phyloP scores from a whole-genome alignment of 2,329 filamentous ascomycete genomes.

The Cercospora sp. region DNA sequence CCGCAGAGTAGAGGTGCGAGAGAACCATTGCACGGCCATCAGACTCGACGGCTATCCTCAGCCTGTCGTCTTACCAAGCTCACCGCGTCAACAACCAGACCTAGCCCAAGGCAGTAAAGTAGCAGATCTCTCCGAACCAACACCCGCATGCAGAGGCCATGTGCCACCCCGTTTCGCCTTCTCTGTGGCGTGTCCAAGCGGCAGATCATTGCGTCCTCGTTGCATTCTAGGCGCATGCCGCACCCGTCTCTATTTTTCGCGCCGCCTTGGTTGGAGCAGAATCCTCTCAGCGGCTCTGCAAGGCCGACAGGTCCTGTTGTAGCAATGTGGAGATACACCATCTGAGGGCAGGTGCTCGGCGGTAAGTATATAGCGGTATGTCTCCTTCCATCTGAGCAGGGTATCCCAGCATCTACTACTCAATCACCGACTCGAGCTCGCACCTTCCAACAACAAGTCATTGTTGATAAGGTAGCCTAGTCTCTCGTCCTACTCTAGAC shows the following conservation, averaged over 20 bases:
- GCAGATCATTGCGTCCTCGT: conserved; percentile 20
- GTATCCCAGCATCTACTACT: conserved; percentile 10
- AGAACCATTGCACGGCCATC: neutral
- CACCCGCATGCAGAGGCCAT: conserved; percentile 17
- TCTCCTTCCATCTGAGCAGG: neutral
- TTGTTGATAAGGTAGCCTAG: neutral
- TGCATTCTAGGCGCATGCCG: conserved; percentile 3
- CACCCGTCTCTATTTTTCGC: conserved; percentile 20
- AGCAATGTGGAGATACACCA: conserved; percentile 2
- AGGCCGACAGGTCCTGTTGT: neutral
- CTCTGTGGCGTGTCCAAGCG: conserved; percentile 17
- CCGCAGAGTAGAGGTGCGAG: neutral
- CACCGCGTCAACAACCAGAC: conserved; percentile 15
- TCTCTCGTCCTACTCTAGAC: neutral
- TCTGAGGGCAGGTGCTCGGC: conserved; percentile 2
- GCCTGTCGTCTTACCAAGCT: conserved; percentile 17
- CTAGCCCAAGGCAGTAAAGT: conserved; percentile 13
- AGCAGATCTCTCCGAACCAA: neutral
- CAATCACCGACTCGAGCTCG: neutral
- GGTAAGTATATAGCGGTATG: conserved; percentile 18
- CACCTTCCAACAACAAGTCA: neutral
- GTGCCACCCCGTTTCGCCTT: conserved; percentile 18
- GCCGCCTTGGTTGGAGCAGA: conserved; percentile 7
- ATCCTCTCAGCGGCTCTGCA: conserved; percentile 18
- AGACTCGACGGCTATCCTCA: conserved; percentile 15